A percentile compares a stretch with the other conserved stretches of the same genome.
These are phyloP conservation scores for Talaromyces trachyspermus DNA, from an alignment of 495 filamentous ascomycete genomes.

Conservation along the genomic window DNA sequence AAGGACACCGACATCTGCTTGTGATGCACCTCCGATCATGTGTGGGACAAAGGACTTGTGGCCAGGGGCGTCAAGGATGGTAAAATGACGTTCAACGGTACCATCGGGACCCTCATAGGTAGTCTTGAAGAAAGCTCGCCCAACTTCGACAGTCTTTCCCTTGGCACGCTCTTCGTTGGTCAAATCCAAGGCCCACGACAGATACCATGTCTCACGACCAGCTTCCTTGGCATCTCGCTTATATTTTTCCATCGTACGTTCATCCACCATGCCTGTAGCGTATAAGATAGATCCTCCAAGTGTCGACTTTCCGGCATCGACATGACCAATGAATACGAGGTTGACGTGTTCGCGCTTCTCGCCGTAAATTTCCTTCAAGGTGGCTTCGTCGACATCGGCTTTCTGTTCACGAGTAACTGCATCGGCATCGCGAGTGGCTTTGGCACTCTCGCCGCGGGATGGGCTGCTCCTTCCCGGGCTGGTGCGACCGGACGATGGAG, in stretches of 20 bases:
- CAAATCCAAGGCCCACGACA: conserved; percentile 95
- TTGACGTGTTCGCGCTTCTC: conserved; percentile 88
- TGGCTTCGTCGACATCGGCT: conserved; percentile 85
- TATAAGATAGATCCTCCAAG: conserved; percentile 89
- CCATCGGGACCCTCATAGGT: conserved; percentile 52
- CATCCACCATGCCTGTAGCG: conserved; percentile 95
- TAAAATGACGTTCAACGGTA: conserved; percentile 52
- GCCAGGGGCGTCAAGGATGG: conserved; percentile 90
- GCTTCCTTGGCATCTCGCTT: conserved; percentile 93
- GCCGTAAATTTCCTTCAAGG: conserved; percentile 91
- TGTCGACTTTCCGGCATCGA: conserved; percentile 95
- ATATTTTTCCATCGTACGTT: conserved; percentile 96
- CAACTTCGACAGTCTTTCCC: conserved; percentile 98
- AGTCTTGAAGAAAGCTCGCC: conserved; percentile 92
- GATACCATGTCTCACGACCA: conserved; percentile 96
- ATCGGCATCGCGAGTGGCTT: conserved; percentile 63
- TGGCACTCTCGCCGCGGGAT: conserved; percentile 39
- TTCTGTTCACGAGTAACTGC: conserved; percentile 80
- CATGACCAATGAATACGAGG: conserved; percentile 96
- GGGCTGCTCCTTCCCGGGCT: conserved; percentile 55
- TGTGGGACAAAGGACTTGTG: conserved; percentile 94
- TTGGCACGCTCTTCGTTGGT: conserved; percentile 94
- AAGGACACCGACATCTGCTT: conserved; percentile 91
- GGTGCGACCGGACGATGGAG: conserved; percentile 69
- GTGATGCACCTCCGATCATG: conserved; percentile 95